Percentiles rank a stretch among this genome's conserved stretches.
These are phyloP conservation scores for Aspergillus sclerotiicarbonarius DNA, from an alignment of 495 filamentous ascomycete genomes.

Conservation along the genomic window DNA sequence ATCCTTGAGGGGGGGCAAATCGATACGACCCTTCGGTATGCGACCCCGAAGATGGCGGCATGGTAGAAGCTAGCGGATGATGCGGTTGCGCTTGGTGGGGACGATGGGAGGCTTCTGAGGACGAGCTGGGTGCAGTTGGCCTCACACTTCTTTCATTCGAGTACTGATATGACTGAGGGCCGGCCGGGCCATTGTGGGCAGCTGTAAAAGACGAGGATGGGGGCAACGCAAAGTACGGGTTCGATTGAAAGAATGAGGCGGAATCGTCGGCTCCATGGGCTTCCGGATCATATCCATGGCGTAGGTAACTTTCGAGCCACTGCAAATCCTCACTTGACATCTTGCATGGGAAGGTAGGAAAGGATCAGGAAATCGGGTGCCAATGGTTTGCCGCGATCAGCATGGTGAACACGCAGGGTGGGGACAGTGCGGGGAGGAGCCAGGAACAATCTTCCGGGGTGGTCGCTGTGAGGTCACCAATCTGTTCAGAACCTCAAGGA, in stretches of 20 bases:
- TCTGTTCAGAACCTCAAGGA: too few relatives aligned
- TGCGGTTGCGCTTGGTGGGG: background rate
- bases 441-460: background rate
- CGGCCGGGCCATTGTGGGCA: background rate
- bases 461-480: too few relatives aligned
- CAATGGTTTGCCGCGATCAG: background rate
- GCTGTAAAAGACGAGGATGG: background rate
- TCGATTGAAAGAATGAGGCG: background rate
- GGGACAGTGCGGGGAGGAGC: background rate
- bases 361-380: slow-evolving; percentile 1
- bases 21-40: background rate
- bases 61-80: background rate
- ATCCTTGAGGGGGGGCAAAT: background rate
- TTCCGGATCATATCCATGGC: background rate
- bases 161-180: background rate
- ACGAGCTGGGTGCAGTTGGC: background rate
- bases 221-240: slow-evolving; percentile 2
- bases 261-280: background rate
- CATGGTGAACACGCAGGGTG: background rate
- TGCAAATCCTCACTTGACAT: slow-evolving; percentile 18
- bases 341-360: background rate
- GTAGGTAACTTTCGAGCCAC: slow-evolving; percentile 17
- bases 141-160: slow-evolving; percentile 5
- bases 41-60: background rate
- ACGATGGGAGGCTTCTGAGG: background rate